Evolutionary conservation across 768 basidiomycete species (phyloP), one percentile per base, ranked within the genome.

Genomic region (Pleurotus eryngii): DNA sequence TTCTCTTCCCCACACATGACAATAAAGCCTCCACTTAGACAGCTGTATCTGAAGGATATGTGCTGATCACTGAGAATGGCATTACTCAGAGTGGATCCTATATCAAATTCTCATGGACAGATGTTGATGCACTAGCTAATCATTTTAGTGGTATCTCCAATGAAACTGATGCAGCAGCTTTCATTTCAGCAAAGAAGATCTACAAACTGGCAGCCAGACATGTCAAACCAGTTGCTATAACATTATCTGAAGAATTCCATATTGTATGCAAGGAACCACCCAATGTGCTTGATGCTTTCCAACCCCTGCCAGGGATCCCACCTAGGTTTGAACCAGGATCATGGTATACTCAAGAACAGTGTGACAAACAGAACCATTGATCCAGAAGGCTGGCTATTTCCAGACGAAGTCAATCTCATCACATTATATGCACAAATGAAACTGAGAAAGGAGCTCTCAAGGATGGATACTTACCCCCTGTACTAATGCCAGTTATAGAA

Each of bases 361-460:
- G 62, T 17, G 64, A 70, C 8, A 17, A 1, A 0, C 61, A 69
- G 59, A 48, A 63, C n/a, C 4, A 58, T 67, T 3, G 71, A 72
- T 55, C n/a, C 56, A 0, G 61, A 69, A 20, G 57, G 56, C 0
- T 77, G 75, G 55, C 63, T 77, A 0, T 66, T 59, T 61, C 65
- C 65, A 0, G 70, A 76, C 43, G 76, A 79, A 57, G 62, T 68
- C 9, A 68, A 68, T 11, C 59, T 76, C 1, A 58, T n/a, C n/a
- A n/a, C n/a, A n/a, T n/a, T n/a, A n/a, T n/a, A n/a, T n/a, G n/a
- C n/a, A n/a, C n/a, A n/a, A n/a, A n/a, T n/a, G n/a, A n/a, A n/a
- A n/a, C n/a, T n/a, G n/a, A 12, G 40, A 12, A 42, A 12, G 12
- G 40, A 17, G 12, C 17, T 42, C 12, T 51, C n/a, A 51, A 38